Evolutionary conservation across 306 rosid genomes (phyloP), one percentile per base, ranked within the genome.

Genomic region (Corylus heterophylla): DNA sequence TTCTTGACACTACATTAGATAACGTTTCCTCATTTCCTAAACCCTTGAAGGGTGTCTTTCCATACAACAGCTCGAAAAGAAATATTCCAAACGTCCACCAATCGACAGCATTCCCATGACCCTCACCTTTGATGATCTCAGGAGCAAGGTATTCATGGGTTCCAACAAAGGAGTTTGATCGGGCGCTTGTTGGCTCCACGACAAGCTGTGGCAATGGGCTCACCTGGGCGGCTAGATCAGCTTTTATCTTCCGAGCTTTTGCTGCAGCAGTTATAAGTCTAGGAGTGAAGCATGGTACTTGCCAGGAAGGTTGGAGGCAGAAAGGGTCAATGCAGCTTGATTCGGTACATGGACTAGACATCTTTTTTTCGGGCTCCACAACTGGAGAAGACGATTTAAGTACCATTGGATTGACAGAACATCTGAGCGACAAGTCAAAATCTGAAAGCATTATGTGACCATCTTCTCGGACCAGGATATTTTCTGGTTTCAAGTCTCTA

Each of bases 361-460:
- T 84, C 88, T 93, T 89, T 83, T 87, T 88, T 47, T 88, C 69
- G 8, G 88, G 76, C 75, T 89, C 94, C 59, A 74, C 73, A 2
- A 82, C 86, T 0, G 94, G 97, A 12, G 92, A 90, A 22, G 96
- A 85, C 58, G 96, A 88, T 82, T 90, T 92, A 56, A 93, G 87
- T 47, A 96, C 74, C 85, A 77, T 89, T 42, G 98, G 85, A 78
- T 85, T 93, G 86, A 89, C 98, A 55, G 93, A 85, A 71, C 99
- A 93, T 85, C 97, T 89, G 56, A 96, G 90, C 50, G 99, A 96
- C 80, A 93, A 82, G 74, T 96, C 99, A 71, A 96, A 96, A 81
- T 91, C 99, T 67, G 98, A 91, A 86, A 96, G 90, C 99, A 96
- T 93, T 52, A 96, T 90, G 79, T 96, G 98, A n/a, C 99, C 99